Evolutionary conservation across 148 eudicot genomes (phyloP).

Genomic region (Nepenthes mirabilis): DNA sequence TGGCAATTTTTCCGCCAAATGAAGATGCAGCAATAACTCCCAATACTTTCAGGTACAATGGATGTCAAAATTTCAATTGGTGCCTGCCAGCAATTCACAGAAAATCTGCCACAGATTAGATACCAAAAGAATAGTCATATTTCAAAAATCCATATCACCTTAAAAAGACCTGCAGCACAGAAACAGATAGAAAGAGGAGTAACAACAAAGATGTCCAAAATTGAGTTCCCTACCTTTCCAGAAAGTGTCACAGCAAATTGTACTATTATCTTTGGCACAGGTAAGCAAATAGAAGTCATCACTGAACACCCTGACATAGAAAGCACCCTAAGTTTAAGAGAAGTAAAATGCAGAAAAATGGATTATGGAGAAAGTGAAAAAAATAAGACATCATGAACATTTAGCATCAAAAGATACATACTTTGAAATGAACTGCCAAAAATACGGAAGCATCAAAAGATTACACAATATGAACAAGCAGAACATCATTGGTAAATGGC

Average conservation of each 20-base stretch:
- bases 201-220: not conserved
- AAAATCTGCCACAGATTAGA: constrained; percentile 51
- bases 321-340: constrained; percentile 47
- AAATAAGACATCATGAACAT: not conserved
- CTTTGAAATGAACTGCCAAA: not conserved
- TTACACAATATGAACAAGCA: too few relatives aligned
- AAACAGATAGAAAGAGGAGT: not conserved
- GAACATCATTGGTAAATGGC: not conserved
- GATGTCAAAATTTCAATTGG: constrained; percentile 90
- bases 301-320: constrained; percentile 96
- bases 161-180: not conserved
- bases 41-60: constrained; percentile 89
- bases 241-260: constrained; percentile 93
- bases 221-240: constrained; percentile 51
- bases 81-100: constrained; percentile 83
- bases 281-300: constrained; percentile 88
- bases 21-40: constrained; percentile 98
- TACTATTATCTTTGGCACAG: constrained; percentile 91
- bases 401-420: not conserved
- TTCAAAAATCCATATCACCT: not conserved
- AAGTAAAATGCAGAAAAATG: not conserved
- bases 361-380: not conserved
- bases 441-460: too few relatives aligned
- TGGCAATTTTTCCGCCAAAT: constrained; percentile 87
- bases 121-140: constrained; percentile 9